Conservation (phyloP, 192 early-diverging fungal genomes). For the Coemansia sp. region DNA sequence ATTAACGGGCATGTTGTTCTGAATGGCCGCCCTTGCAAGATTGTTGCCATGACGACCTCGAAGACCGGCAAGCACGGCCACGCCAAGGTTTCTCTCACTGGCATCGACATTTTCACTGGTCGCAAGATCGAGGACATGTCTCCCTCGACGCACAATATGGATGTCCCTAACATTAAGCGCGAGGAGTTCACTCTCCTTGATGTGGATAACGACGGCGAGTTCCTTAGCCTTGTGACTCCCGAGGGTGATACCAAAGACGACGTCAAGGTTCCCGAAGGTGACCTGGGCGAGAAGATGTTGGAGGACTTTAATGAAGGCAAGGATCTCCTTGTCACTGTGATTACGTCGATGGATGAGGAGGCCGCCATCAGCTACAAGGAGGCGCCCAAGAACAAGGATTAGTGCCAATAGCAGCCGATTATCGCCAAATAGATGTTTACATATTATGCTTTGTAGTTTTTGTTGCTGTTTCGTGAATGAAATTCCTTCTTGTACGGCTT, state of each 20-base stretch:
- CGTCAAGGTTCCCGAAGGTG: slow-evolving; percentile 87
- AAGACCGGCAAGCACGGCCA: slow-evolving; percentile 99
- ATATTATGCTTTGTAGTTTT: neutral
- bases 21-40: slow-evolving; percentile 99
- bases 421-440: neutral
- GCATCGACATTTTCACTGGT: slow-evolving; percentile 95
- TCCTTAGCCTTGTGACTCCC: slow-evolving; percentile 64
- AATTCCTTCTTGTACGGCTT: neutral
- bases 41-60: slow-evolving; percentile 99
- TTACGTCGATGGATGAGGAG: slow-evolving; percentile 92
- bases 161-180: slow-evolving; percentile 93
- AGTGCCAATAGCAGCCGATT: neutral
- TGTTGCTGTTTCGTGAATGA: neutral
- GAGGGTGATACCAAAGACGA: slow-evolving; percentile 92
- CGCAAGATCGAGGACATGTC: slow-evolving; percentile 99
- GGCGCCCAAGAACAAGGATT: slow-evolving; percentile 13
- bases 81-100: slow-evolving; percentile 98
- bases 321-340: slow-evolving; percentile 84
- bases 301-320: slow-evolving; percentile 73
- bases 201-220: slow-evolving; percentile 72
- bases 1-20: slow-evolving; percentile 98
- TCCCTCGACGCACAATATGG: slow-evolving; percentile 99
- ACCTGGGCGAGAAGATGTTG: slow-evolving; percentile 73
- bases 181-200: slow-evolving; percentile 82
- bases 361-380: slow-evolving; percentile 76